Base-by-base conservation (phyloP, 1,284 basidiomycete genomes). In the Puccinia brachypodii region DNA sequence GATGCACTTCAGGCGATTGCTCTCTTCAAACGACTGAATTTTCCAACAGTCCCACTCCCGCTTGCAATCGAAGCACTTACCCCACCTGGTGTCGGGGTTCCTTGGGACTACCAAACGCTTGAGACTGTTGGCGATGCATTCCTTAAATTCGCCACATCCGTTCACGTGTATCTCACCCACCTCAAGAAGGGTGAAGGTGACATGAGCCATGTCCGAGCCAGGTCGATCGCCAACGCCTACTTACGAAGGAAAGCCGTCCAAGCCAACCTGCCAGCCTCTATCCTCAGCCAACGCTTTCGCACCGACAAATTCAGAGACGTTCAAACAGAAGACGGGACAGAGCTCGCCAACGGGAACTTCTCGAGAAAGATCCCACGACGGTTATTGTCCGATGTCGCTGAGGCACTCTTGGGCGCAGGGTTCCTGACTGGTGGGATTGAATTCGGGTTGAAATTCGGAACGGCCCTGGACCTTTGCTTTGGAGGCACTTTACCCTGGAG, bases 101-200 rank as follows among this genome's bases (percentile, higher is more conserved):
- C 89, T 8, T 93, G 90, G 87, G 93, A 90, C 86, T 95, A 94
- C 83, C 92, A 95, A 85, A 90, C 92, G 1, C 86, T 95, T 74
- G 94, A 95, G 86, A 94, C 93, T 0, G 88, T 94, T 22, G 93
- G 94, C 9, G 94, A 95, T 85, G 90, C 92, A 0, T 92, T 94
- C 0, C 89, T 95, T 60, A 92, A 94, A 85, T 87, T 95, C 38
- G 90, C 90, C 60, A 91, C 91, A 1, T 91, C 92, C 14, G 91
- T 94, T 0, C 90, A 94, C 84, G 86, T 94, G 1, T 92, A 91
- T 87, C 92, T 87, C 89, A 89, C 80, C 92, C 85, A 89, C 84
- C 92, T 92, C 0, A 88, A 90, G 83, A 89, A 91, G 33, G 92
- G 94, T 84, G 94, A 95, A 88, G 93, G 94, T 0, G 92, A 93